Evolutionary conservation across 495 filamentous ascomycete species (phyloP).

Genomic region (Penicillium turbatum): DNA sequence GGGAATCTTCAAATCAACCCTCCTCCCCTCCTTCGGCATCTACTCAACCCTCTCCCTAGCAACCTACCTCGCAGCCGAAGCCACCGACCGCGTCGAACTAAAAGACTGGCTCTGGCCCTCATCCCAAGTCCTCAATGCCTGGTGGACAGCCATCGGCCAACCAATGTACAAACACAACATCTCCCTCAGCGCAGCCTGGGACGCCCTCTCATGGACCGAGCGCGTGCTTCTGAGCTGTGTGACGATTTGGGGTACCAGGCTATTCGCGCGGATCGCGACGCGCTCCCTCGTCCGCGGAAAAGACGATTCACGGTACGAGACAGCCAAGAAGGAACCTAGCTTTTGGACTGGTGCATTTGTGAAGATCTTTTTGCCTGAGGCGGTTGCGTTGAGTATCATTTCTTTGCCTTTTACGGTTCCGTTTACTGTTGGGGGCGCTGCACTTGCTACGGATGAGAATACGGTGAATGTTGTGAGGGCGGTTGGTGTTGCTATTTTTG

Average conservation of each 20-base stretch:
- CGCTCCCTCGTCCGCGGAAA: conserved; percentile 41
- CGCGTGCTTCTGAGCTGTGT: conserved; percentile 50
- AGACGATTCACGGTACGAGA: conserved; percentile 54
- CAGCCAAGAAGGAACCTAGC: conserved; percentile 41
- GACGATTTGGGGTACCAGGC: conserved; percentile 50
- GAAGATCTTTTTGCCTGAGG: conserved; percentile 51
- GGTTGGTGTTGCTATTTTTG: conserved; percentile 51
- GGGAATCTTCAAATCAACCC: conserved; percentile 48
- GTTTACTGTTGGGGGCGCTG: conserved; percentile 31
- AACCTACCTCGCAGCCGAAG: conserved; percentile 43
- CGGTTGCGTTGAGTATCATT: conserved; percentile 48
- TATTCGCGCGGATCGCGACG: conserved; percentile 48
- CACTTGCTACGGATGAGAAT: conserved; percentile 9
- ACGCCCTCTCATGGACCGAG: conserved; percentile 44
- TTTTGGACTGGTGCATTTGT: conserved; percentile 52
- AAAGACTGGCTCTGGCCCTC: conserved; percentile 58
- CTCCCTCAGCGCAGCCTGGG: conserved; percentile 39
- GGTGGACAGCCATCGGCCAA: conserved; percentile 53
- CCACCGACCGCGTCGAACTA: conserved; percentile 47
- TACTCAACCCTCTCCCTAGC: conserved; percentile 43
- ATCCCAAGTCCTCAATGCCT: conserved; percentile 51
- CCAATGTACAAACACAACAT: conserved; percentile 36
- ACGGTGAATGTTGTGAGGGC: conserved; percentile 28
- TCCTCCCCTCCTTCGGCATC: conserved; percentile 46
- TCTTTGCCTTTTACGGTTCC: conserved; percentile 52